phyloP scores from a whole-genome alignment of 2,329 filamentous ascomycete genomes.

The Diplodia intermedia region DNA sequence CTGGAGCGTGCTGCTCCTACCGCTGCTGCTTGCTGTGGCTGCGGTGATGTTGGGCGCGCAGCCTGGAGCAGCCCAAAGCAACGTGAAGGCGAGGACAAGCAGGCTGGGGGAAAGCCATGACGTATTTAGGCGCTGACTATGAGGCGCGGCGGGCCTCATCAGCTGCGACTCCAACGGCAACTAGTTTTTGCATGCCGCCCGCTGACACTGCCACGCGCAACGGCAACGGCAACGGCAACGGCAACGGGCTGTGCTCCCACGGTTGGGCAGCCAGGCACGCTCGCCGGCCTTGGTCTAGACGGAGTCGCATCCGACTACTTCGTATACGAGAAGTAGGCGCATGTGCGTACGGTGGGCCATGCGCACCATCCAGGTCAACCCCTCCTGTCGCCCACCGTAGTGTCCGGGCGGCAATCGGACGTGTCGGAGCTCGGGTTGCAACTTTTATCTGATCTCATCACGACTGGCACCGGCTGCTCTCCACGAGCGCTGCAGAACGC shows the following conservation, averaged over 20 bases:
- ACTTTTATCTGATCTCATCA: constrained; percentile 30
- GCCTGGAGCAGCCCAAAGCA: constrained; percentile 2
- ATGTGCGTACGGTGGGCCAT: background rate
- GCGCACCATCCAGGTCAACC: background rate
- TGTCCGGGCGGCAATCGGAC: constrained; percentile 10
- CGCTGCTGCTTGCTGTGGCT: background rate
- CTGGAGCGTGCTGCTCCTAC: background rate
- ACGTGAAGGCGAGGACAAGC: background rate
- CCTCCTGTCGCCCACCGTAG: too few relatives aligned
- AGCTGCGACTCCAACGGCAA: background rate
- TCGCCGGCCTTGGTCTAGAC: background rate
- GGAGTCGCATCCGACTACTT: too few relatives aligned
- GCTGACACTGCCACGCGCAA: background rate
- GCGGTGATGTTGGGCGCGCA: constrained; percentile 2
- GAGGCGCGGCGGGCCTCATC: background rate
- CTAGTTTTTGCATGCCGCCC: background rate
- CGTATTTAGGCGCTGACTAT: background rate
- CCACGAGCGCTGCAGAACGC: constrained; percentile 13
- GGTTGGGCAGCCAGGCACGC: background rate
- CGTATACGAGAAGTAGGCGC: background rate
- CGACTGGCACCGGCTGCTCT: constrained; percentile 1
- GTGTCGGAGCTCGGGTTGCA: constrained; percentile 18
- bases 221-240: background rate
- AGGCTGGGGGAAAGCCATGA: constrained; percentile 1
- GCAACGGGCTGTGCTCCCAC: background rate